Evolutionary conservation across 2,329 filamentous ascomycete genomes (phyloP).

Genomic region (Arthrobotrys entomopaga): DNA sequence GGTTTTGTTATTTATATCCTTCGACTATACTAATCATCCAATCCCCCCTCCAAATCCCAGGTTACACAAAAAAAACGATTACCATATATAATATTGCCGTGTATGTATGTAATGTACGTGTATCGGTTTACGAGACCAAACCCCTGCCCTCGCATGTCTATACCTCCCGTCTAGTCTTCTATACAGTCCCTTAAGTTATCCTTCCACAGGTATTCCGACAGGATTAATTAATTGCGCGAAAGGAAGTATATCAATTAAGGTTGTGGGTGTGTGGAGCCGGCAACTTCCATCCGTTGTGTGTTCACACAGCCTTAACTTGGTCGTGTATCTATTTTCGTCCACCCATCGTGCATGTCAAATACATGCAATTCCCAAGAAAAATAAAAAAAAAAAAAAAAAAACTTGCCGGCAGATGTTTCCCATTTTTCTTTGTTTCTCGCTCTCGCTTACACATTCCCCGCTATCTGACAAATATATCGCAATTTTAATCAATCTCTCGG

Average conservation of each 20-base stretch:
- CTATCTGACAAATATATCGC: slow-evolving; percentile 36
- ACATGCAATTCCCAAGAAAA: neutral
- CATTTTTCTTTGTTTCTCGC: neutral
- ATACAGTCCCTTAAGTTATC: too few relatives aligned
- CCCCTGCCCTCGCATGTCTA: too few relatives aligned
- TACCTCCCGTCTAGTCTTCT: too few relatives aligned
- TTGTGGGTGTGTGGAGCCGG: slow-evolving; percentile 3
- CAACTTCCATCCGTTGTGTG: slow-evolving; percentile 4
- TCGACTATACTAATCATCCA: too few relatives aligned
- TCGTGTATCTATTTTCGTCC: slow-evolving; percentile 41
- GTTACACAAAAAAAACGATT: too few relatives aligned
- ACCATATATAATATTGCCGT: too few relatives aligned
- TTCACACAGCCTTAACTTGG: slow-evolving; percentile 15
- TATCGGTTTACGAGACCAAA: too few relatives aligned
- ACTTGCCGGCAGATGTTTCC: slow-evolving; percentile 44
- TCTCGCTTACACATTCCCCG: slow-evolving; percentile 27
- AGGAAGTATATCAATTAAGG: neutral
- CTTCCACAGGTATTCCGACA: slow-evolving; percentile 10
- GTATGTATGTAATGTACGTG: too few relatives aligned
- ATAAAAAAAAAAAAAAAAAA: too few relatives aligned
- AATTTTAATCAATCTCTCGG: slow-evolving; percentile 1
- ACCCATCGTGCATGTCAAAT: slow-evolving; percentile 19
- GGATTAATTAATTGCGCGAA: slow-evolving; percentile 7
- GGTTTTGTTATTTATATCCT: too few relatives aligned
- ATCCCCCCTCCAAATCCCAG: too few relatives aligned